Evolutionary conservation across 1,139 yeast species (phyloP), one percentile per base, ranked within the genome.

Genomic region (Geotrichum klebahnii): DNA sequence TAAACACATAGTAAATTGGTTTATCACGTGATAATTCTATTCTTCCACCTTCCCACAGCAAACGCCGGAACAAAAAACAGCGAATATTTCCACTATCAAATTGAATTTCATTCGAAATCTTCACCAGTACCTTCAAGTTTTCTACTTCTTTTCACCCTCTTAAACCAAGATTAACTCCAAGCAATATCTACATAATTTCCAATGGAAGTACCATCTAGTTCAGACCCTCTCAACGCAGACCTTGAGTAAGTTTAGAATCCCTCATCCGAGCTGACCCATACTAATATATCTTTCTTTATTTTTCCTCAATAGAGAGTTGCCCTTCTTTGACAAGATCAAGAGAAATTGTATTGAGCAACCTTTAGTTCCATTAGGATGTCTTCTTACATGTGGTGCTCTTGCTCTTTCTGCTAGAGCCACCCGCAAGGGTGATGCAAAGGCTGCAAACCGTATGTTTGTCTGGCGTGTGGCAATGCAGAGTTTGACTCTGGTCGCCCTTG

Each of bases 391-490:
- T 3, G 87, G 82, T 3, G 96, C 96, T 0, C 85, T 89, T 39
- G 69, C 77, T 0, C 71, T 89, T 59, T 95, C 96, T 1, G 89
- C 90, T 6, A 75, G 79, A 57, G 85, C 92, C 14, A 74, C 89
- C 58, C 78, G 82, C 59, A 70, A 75, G 32, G 96, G 96, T 23
- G 81, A 87, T 61, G 78, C 82, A 57, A 71, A 75, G 50, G 79
- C 80, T 54, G 95, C 97, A 0, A 95, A 89, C 68, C 76, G 78
- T 51, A 89, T 87, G 80, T 89, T 87, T 72, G 78, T 92, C 59
- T 87, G 89, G 79, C 83, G 97, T 72, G 90, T 89, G 44, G 95
- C 80, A 0, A 76, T 88, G 61, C 97, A 89, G 67, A 85, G 85
- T 10, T 78, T 83, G 52, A 89, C 97, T 0, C 72, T 89, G 49